Percentiles rank a stretch among this genome's conserved stretches.
These are phyloP conservation scores for Alliaria petiolata DNA, from an alignment of 345 rosid genomes.

Conservation along the genomic window DNA sequence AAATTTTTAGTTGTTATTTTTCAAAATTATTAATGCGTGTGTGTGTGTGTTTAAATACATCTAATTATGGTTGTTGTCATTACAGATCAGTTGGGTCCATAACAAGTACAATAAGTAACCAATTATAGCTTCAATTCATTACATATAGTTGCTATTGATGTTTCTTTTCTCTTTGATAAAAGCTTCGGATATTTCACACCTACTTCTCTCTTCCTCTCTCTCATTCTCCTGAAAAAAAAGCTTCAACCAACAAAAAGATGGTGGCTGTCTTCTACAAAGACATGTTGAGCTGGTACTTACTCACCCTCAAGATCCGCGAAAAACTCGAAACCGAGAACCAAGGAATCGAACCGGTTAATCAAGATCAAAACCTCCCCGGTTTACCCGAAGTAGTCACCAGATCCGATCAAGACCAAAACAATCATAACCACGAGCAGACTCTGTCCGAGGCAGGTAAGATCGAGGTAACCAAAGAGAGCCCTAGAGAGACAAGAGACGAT, in stretches of 20 bases:
- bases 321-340: constrained; percentile 22
- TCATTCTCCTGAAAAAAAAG: constrained; percentile 3
- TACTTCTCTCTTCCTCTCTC: neutral
- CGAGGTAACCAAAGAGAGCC: constrained; percentile 26
- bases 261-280: constrained; percentile 38
- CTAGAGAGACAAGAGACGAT: constrained; percentile 40
- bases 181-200: neutral
- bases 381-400: neutral
- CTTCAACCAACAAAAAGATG: constrained; percentile 16
- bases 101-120: constrained; percentile 4
- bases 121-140: constrained; percentile 18
- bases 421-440: constrained; percentile 27
- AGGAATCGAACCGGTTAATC: neutral
- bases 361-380: neutral
- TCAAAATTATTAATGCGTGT: neutral
- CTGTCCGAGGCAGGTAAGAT: constrained; percentile 31
- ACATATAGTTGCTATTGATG: neutral
- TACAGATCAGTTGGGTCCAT: constrained; percentile 31
- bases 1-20: neutral
- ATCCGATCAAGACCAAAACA: constrained; percentile 21
- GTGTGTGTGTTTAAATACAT: neutral
- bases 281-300: constrained; percentile 36
- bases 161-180: neutral
- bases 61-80: constrained; percentile 21
- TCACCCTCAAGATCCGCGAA: constrained; percentile 33